Conservation (phyloP, 805 yeast species). For the Hanseniaspora valbyensis region DNA sequence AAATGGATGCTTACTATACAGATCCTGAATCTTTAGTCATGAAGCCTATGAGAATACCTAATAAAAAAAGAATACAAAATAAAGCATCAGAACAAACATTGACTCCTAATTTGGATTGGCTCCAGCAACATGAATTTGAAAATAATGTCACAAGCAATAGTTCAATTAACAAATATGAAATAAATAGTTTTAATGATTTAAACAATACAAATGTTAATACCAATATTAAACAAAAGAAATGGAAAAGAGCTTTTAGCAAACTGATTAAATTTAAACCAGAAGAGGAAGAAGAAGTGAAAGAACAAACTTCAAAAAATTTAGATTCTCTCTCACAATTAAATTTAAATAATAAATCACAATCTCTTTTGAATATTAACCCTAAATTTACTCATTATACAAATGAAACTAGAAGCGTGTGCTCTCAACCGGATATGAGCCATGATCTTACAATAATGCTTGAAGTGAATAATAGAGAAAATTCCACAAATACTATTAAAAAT, state of each 20-base stretch:
- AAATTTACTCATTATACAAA: background rate
- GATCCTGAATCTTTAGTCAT: slow-evolving; percentile 13
- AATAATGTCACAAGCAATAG: background rate
- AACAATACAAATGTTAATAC: background rate
- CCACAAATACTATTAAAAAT: background rate
- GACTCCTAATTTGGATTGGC: slow-evolving; percentile 25
- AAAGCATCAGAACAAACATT: slow-evolving; percentile 29
- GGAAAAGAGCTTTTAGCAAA: slow-evolving; percentile 5
- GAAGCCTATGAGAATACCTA: slow-evolving; percentile 17
- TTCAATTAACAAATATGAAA: slow-evolving; percentile 1
- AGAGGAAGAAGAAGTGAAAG: background rate
- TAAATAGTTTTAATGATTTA: background rate
- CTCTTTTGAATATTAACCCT: background rate
- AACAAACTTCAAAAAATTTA: background rate
- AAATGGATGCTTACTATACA: background rate
- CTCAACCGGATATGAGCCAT: background rate
- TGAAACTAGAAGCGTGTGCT: background rate
- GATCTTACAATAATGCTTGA: slow-evolving; percentile 15
- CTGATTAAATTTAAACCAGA: background rate
- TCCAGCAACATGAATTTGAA: background rate
- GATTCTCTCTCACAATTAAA: no score
- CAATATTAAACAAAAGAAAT: background rate
- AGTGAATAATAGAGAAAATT: background rate
- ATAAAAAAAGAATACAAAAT: slow-evolving; percentile 19
- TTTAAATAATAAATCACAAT: background rate